phyloP scores from a whole-genome alignment of 306 rosid species.

The Pyrus pyrifolia region DNA sequence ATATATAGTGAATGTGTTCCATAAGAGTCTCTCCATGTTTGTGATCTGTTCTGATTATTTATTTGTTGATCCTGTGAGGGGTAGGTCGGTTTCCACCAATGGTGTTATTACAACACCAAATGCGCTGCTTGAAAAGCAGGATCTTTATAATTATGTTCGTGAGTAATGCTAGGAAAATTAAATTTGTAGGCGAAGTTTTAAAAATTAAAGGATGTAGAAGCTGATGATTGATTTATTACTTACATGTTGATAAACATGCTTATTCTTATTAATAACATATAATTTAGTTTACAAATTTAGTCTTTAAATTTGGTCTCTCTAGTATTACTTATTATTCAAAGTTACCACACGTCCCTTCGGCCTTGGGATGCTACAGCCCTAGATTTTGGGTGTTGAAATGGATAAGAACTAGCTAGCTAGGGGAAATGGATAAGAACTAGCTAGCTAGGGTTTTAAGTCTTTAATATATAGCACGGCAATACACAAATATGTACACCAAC shows the following conservation, averaged over 20 bases:
- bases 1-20: too few relatives aligned
- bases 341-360: neutral
- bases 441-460: neutral
- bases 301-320: too few relatives aligned
- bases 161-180: fast-evolving
- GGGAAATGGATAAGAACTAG: neutral
- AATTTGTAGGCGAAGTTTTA: too few relatives aligned
- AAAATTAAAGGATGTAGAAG: too few relatives aligned
- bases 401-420: neutral
- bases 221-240: too few relatives aligned
- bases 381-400: neutral
- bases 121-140: neutral
- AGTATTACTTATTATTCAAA: neutral
- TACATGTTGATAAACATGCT: too few relatives aligned
- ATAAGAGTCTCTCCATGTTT: too few relatives aligned
- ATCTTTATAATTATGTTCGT: neutral
- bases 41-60: neutral
- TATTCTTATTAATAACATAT: too few relatives aligned
- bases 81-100: neutral
- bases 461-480: neutral
- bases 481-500: too few relatives aligned
- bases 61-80: neutral
- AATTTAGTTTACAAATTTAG: too few relatives aligned
- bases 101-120: neutral
- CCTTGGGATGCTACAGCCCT: neutral